Evolutionary conservation across 2,329 filamentous ascomycete genomes (phyloP).

Genomic region (Albifimbria verrucaria): DNA sequence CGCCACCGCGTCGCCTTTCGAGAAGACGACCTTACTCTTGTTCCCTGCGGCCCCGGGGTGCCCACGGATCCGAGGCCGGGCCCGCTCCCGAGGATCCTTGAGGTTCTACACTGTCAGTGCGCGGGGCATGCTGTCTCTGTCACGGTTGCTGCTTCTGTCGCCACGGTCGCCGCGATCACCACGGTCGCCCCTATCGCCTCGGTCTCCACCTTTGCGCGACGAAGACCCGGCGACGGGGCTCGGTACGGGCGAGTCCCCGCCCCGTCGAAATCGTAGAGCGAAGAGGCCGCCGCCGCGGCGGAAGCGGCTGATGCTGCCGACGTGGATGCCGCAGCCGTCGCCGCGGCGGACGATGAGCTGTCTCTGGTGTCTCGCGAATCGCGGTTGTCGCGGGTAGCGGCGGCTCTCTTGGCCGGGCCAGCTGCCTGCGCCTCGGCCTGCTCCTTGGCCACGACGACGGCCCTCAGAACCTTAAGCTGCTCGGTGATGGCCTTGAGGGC

Average conservation of each 20-base stretch:
- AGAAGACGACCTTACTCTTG: constrained; percentile 53
- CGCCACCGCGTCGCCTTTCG: constrained; percentile 62
- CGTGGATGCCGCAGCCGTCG: neutral
- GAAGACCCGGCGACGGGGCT: constrained; percentile 34
- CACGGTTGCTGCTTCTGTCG: constrained; percentile 33
- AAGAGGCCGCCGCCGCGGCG: constrained; percentile 23
- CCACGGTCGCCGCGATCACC: constrained; percentile 5
- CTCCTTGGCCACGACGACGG: constrained; percentile 41
- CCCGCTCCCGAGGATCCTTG: constrained; percentile 38
- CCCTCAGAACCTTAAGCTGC: constrained; percentile 39
- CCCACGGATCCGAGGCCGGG: constrained; percentile 8
- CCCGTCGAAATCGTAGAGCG: constrained; percentile 42
- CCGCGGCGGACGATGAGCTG: neutral
- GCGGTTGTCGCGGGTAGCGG: neutral
- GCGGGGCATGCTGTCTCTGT: constrained; percentile 53
- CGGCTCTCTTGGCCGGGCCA: constrained; percentile 25
- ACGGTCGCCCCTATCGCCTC: constrained; percentile 10
- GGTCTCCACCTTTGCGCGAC: constrained; percentile 31
- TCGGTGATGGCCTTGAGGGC: constrained; percentile 36
- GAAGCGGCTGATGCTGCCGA: constrained; percentile 13
- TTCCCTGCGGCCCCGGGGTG: constrained; percentile 14
- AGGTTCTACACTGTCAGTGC: constrained; percentile 55
- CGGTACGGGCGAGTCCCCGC: constrained; percentile 43
- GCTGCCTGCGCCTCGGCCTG: constrained; percentile 30
- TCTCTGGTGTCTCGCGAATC: no score